These are phyloP conservation scores for Lagerstroemia speciosa DNA, from an alignment of 345 rosid genomes.

Conservation along the genomic window DNA sequence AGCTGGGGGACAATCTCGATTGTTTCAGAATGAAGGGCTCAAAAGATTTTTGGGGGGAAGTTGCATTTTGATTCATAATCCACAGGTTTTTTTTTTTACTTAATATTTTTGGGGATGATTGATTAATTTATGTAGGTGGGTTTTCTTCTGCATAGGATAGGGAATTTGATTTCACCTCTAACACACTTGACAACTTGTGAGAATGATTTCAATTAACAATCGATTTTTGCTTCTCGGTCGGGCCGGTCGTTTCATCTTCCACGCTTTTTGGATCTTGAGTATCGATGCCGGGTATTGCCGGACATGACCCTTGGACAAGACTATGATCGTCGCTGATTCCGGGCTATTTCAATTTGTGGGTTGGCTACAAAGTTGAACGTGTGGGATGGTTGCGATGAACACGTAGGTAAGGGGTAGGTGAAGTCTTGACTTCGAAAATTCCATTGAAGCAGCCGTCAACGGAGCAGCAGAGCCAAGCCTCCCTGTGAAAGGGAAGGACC, in stretches of 20 bases:
- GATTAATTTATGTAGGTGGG: not conserved
- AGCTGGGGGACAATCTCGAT: slow-evolving; percentile 19
- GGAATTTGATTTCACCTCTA: no score
- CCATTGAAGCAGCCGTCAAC: not conserved
- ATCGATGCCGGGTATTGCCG: no score
- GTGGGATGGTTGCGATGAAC: not conserved
- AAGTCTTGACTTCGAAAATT: not conserved
- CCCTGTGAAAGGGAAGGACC: not conserved
- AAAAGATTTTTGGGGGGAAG: not conserved
- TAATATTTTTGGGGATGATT: not conserved
- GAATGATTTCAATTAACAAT: no score
- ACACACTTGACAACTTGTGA: no score
- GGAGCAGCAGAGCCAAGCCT: not conserved
- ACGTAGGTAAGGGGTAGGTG: not conserved
- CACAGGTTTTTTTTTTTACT: not conserved
- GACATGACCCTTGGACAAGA: no score
- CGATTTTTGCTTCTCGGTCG: no score
- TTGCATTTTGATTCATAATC: not conserved
- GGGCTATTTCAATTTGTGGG: not conserved
- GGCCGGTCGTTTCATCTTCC: no score
- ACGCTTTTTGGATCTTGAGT: no score
- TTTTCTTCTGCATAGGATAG: no score
- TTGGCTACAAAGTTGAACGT: not conserved
- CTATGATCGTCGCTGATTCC: not conserved
- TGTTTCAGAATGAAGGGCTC: slow-evolving; percentile 4